These are phyloP conservation scores for Stylosanthes scabra DNA, from an alignment of 331 rosid species.

Conservation along the genomic window DNA sequence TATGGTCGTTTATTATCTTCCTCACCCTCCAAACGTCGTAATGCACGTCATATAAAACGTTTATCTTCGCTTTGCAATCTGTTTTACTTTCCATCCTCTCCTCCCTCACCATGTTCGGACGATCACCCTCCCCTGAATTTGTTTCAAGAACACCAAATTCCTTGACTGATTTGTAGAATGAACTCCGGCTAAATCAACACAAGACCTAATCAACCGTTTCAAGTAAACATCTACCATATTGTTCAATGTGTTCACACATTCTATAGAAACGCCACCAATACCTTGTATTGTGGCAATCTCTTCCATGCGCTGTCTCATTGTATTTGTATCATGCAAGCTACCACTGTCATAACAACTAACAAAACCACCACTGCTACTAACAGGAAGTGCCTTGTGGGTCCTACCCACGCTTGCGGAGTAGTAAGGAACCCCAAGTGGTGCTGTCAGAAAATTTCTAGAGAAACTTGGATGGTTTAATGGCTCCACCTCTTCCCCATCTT, in stretches of 20 bases:
- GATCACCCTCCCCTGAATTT: slow-evolving; percentile 68
- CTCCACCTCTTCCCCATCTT: slow-evolving; percentile 73
- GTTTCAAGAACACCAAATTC: slow-evolving; percentile 58
- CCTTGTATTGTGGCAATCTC: slow-evolving; percentile 90
- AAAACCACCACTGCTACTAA: slow-evolving; percentile 60
- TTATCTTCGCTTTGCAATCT: too few species aligned
- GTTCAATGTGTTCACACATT: slow-evolving; percentile 82
- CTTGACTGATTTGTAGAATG: slow-evolving; percentile 64
- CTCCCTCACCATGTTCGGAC: too few species aligned
- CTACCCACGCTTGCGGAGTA: slow-evolving; percentile 92
- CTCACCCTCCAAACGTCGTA: too few species aligned
- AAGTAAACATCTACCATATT: slow-evolving; percentile 78
- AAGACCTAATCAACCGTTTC: slow-evolving; percentile 83
- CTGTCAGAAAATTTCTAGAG: slow-evolving; percentile 70
- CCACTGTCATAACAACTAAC: slow-evolving; percentile 64
- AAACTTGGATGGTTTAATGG: slow-evolving; percentile 52
- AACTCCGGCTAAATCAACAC: slow-evolving; percentile 80
- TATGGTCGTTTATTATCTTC: too few species aligned
- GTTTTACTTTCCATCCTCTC: too few species aligned
- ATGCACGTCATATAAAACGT: too few species aligned
- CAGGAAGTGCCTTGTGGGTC: slow-evolving; percentile 76
- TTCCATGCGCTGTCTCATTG: slow-evolving; percentile 83
- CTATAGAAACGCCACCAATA: slow-evolving; percentile 80
- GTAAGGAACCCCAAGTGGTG: slow-evolving; percentile 94
- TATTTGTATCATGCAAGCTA: slow-evolving; percentile 73